Conservation (phyloP, 1,284 basidiomycete genomes). For the Bjerkandera adusta region DNA sequence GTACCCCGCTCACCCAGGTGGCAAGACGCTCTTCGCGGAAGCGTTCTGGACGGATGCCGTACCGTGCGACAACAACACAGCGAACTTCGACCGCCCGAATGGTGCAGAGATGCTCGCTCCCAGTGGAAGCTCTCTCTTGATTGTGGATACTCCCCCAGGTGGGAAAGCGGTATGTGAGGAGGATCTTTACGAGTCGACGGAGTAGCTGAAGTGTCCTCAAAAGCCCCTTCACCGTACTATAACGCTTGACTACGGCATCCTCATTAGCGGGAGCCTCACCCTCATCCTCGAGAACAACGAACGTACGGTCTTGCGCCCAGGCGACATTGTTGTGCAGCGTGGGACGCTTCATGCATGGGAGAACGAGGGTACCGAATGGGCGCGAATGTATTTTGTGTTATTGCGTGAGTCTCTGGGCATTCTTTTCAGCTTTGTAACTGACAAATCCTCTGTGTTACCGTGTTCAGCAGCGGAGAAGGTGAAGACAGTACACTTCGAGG, state of each 20-base stretch:
- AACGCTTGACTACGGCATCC: constrained; percentile 9
- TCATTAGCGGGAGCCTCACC: constrained; percentile 4
- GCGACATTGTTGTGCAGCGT: constrained; percentile 10
- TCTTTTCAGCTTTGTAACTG: too few species aligned
- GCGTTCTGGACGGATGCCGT: background rate
- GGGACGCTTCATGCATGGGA: constrained; percentile 10
- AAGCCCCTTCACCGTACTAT: constrained; percentile 7
- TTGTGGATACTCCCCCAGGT: too few species aligned
- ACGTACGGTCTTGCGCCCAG: constrained; percentile 1
- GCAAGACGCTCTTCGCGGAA: background rate
- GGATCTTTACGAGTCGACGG: too few species aligned
- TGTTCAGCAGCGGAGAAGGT: too few species aligned
- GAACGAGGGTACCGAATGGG: constrained; percentile 11
- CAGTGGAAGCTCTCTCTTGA: too few species aligned
- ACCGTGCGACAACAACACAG: background rate
- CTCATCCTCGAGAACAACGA: constrained; percentile 6
- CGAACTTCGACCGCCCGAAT: too few species aligned
- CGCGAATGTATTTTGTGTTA: constrained; percentile 8
- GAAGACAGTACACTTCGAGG: too few species aligned
- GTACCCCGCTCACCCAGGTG: background rate
- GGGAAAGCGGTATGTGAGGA: too few species aligned
- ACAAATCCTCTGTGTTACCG: too few species aligned
- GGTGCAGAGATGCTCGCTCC: too few species aligned
- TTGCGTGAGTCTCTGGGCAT: constrained; percentile 3
- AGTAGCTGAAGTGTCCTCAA: too few species aligned